These are phyloP conservation scores for Teunomyces atbi DNA, from an alignment of 805 yeast genomes.

Conservation along the genomic window DNA sequence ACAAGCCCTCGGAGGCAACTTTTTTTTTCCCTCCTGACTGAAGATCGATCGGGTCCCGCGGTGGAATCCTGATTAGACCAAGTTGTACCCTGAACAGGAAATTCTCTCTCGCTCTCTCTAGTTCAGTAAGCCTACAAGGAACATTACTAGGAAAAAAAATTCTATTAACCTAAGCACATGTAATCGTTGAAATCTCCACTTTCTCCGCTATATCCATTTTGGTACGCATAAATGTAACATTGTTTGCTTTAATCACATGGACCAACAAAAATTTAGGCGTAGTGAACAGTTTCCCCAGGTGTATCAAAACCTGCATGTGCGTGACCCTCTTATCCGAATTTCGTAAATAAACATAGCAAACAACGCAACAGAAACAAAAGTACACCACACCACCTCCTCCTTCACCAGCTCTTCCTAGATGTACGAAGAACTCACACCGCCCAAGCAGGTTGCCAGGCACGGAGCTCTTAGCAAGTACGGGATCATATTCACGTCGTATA, in stretches of 20 bases:
- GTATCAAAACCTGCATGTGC: neutral
- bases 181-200: too few species aligned
- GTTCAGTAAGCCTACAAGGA: too few species aligned
- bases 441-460: slow-evolving; percentile 21
- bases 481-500: slow-evolving; percentile 22
- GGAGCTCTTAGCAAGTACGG: slow-evolving; percentile 17
- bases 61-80: too few species aligned
- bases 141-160: too few species aligned
- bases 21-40: neutral
- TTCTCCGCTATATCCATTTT: too few species aligned
- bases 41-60: too few species aligned
- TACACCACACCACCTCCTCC: neutral
- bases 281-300: neutral
- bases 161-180: too few species aligned
- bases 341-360: neutral
- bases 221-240: too few species aligned
- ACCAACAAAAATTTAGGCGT: too few species aligned
- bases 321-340: neutral
- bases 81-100: too few species aligned
- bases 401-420: slow-evolving; percentile 4
- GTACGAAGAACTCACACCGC: slow-evolving; percentile 24
- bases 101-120: too few species aligned
- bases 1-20: neutral
- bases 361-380: neutral
- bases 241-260: too few species aligned